phyloP scores from a whole-genome alignment of 352 stramenopile species.

The Phytophthora europaea region DNA sequence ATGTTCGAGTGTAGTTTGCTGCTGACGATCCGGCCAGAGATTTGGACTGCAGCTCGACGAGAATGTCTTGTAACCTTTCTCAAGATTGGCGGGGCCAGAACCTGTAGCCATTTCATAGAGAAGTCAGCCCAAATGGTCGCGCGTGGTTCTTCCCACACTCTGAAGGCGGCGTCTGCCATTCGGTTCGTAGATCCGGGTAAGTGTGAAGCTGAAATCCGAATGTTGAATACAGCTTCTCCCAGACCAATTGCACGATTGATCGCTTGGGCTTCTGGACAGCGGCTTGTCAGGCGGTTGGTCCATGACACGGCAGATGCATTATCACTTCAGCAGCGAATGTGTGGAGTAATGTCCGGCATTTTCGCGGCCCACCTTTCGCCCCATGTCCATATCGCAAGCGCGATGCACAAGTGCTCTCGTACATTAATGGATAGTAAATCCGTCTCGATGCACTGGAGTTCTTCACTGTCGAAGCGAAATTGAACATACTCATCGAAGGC shows the following conservation, averaged over 20 bases:
- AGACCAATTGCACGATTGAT: background rate
- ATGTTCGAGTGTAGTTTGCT: background rate
- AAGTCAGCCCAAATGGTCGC: constrained; percentile 6
- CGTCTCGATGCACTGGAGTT: background rate
- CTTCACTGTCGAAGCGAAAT: background rate
- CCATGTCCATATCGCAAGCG: background rate
- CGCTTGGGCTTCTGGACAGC: background rate
- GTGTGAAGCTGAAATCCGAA: background rate
- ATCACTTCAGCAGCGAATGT: background rate
- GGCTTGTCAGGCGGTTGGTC: background rate
- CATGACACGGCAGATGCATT: constrained; percentile 2
- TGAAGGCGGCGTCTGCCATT: background rate
- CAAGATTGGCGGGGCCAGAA: background rate
- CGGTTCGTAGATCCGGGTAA: background rate
- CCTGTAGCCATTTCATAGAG: background rate
- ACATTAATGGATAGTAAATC: background rate
- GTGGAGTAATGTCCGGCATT: too few species aligned
- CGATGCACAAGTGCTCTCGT: background rate
- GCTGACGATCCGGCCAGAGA: background rate
- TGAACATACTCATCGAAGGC: background rate
- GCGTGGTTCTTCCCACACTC: background rate
- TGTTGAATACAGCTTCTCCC: too few species aligned
- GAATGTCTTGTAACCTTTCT: constrained; percentile 2
- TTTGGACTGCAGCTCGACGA: constrained; percentile 5
- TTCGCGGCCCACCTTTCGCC: background rate